These are phyloP conservation scores for Diaporthe destruens DNA, from an alignment of 2,329 filamentous ascomycete genomes.

Conservation along the genomic window DNA sequence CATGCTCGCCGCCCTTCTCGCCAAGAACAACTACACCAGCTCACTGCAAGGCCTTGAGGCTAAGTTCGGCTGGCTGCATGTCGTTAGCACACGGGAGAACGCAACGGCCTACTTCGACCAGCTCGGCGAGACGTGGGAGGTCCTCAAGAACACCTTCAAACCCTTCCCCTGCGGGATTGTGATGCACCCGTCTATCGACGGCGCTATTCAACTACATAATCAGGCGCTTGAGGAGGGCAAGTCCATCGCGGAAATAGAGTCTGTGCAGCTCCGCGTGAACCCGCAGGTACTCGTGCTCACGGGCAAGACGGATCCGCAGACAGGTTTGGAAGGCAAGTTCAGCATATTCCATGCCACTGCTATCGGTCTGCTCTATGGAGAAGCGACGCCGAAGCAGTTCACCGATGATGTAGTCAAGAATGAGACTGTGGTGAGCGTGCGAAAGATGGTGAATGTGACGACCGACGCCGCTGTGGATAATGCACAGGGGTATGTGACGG, in stretches of 20 bases:
- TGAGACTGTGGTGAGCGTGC: constrained; percentile 54
- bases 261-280: constrained; percentile 60
- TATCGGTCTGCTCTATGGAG: constrained; percentile 62
- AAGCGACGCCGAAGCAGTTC: constrained; percentile 64
- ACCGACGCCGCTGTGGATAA: constrained; percentile 55
- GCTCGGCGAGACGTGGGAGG: constrained; percentile 58
- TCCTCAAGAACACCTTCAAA: constrained; percentile 67
- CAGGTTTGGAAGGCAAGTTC: constrained; percentile 64
- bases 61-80: constrained; percentile 65
- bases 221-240: constrained; percentile 49
- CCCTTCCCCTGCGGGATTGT: constrained; percentile 70
- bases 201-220: constrained; percentile 59
- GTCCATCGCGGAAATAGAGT: constrained; percentile 51
- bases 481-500: constrained; percentile 51
- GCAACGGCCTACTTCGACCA: constrained; percentile 35
- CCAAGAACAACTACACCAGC: constrained; percentile 62
- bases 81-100: constrained; percentile 56
- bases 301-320: constrained; percentile 61
- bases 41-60: constrained; percentile 62
- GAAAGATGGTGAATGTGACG: constrained; percentile 59
- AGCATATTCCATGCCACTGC: constrained; percentile 67
- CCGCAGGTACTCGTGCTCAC: constrained; percentile 66
- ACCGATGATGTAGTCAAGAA: constrained; percentile 61
- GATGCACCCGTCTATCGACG: constrained; percentile 68
- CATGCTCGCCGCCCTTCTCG: constrained; percentile 55